Conservation (phyloP, 352 stramenopile genomes). For the Globisporangium nunn region DNA sequence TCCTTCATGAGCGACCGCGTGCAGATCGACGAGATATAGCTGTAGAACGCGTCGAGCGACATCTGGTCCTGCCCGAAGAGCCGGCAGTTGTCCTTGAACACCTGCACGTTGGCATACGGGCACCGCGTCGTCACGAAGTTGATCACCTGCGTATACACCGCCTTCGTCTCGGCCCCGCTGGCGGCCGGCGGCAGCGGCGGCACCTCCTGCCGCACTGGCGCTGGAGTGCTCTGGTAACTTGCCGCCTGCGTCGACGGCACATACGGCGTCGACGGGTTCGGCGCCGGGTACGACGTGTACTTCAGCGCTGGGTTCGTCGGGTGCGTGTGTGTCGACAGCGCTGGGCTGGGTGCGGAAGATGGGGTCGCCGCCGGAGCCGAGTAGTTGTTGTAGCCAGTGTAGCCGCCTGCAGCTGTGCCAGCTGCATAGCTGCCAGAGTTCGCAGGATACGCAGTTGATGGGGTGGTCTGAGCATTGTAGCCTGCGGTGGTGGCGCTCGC, state of each 20-base stretch:
- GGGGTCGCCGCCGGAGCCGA: background rate
- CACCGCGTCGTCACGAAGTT: constrained; percentile 68
- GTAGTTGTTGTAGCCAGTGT: constrained; percentile 10
- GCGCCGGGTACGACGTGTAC: constrained; percentile 55
- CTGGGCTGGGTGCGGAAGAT: constrained; percentile 11
- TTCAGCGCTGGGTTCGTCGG: constrained; percentile 43
- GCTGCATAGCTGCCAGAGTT: constrained; percentile 13
- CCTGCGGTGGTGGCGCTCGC: background rate
- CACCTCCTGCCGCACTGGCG: constrained; percentile 24
- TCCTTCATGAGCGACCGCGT: constrained; percentile 65
- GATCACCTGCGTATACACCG: constrained; percentile 79
- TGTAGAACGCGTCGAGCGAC: constrained; percentile 78
- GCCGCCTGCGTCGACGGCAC: constrained; percentile 27
- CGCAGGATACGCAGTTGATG: background rate
- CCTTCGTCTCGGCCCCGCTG: constrained; percentile 66
- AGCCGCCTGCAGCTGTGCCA: constrained; percentile 7
- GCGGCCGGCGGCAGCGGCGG: constrained; percentile 48
- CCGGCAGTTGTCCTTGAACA: constrained; percentile 87
- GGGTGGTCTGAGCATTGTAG: background rate
- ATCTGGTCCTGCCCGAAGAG: constrained; percentile 83
- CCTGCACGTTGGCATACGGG: constrained; percentile 73
- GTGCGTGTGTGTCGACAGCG: constrained; percentile 35
- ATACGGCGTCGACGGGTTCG: constrained; percentile 29
- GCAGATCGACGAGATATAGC: constrained; percentile 78
- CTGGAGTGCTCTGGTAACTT: constrained; percentile 28